Evolutionary conservation across 1,139 yeast genomes (phyloP), one percentile per base, ranked within the genome.

Genomic region (Arxiozyma heterogenica): DNA sequence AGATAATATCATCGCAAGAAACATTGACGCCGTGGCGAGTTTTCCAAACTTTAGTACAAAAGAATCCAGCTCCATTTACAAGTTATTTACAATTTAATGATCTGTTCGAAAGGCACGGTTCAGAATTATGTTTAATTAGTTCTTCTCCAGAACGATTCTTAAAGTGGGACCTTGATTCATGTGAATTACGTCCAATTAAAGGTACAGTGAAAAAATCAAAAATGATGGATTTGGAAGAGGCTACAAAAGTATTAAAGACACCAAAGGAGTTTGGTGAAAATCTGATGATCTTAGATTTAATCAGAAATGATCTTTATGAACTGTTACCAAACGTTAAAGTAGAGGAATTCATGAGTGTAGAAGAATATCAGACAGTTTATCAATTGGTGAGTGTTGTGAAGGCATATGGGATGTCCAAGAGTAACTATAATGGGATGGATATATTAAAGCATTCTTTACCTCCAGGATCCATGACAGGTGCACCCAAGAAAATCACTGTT

Each of bases 381-480:
- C 98, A 93, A 67, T 75, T 94, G 44, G 98, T 94, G 1, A 86
- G 96, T 51, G 96, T 88, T 3, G 89, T 94, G 41, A 79, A 76
- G 54, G 98, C 97, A 0, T 69, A 74, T 27, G 73, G 84, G 8
- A 54, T 67, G 30, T 59, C 47, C 34, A 22, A 51, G 1, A 58
- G 64, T 20, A 59, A 70, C 15, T 84, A 78, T 63, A 74, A 77
- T 34, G 98, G 98, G 0, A 75, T 90, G 45, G 98, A 93, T 66
- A 75, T 91, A 6, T 75, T 93, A 21, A 79, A 82, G 25, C 82
- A 82, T 56, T 83, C 96, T 0, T 73, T 94, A 42, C 98, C 99
- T 1, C 97, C 99, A 0, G 99, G 99, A 0, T 91, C 98, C 1
- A 94, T 94, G 99, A 94, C 99, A 0, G 99, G 99, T 3, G 98